These are phyloP conservation scores for Aristolochia contorta DNA, from an alignment of 164 flowering plant genomes.

Conservation along the genomic window DNA sequence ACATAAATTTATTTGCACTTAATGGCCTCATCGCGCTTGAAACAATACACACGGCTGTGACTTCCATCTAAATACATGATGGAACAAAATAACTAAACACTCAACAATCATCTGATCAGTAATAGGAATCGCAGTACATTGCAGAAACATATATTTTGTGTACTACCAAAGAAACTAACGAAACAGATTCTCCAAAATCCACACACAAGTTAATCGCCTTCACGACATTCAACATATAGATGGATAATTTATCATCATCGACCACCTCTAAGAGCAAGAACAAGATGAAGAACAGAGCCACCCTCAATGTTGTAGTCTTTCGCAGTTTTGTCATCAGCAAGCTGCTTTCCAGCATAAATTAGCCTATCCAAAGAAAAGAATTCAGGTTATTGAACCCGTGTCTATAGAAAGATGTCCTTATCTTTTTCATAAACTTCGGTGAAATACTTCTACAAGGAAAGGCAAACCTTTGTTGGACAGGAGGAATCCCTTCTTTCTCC, in stretches of 20 bases:
- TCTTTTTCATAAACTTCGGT: background rate
- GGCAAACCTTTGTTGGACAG: slow-evolving; percentile 28
- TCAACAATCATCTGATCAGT: no score
- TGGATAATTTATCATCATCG: background rate
- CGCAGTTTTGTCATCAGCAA: slow-evolving; percentile 35
- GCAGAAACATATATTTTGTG: background rate
- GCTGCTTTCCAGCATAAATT: slow-evolving; percentile 35
- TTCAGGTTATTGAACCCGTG: background rate
- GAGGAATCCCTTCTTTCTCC: slow-evolving; percentile 39
- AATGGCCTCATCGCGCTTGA: no score
- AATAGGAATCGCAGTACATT: background rate
- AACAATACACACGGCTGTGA: no score
- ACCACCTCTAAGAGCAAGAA: slow-evolving; percentile 31
- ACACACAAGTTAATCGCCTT: background rate
- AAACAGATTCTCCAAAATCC: background rate
- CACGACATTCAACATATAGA: background rate
- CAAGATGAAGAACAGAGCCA: slow-evolving; percentile 39
- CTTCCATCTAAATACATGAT: no score
- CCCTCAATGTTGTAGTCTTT: slow-evolving; percentile 36
- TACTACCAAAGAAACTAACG: background rate
- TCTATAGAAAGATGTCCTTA: background rate
- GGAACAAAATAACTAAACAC: no score
- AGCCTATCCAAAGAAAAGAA: slow-evolving; percentile 17
- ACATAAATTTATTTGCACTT: no score
- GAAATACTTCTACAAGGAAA: background rate